These are phyloP conservation scores for Crataegus laevigata DNA, from an alignment of 306 rosid species.

Conservation along the genomic window DNA sequence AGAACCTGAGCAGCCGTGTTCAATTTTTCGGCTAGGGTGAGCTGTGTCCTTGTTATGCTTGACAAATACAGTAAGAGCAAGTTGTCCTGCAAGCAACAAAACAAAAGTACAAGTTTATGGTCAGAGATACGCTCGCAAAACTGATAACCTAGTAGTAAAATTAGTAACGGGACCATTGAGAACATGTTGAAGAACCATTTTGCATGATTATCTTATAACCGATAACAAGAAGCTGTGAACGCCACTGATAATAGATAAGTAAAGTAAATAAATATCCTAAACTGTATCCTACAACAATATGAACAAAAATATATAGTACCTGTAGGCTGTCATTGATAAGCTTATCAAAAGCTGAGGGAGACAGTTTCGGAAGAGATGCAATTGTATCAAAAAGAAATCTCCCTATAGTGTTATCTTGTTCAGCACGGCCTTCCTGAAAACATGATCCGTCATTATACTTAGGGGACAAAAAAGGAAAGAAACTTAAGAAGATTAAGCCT, in stretches of 20 bases:
- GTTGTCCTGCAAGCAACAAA: conserved; percentile 48
- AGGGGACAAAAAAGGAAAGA: background rate
- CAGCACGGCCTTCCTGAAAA: conserved; percentile 67
- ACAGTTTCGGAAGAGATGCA: conserved; percentile 67
- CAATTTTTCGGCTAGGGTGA: conserved; percentile 80
- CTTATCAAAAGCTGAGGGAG: conserved; percentile 67
- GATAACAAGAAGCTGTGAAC: background rate
- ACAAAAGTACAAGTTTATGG: background rate
- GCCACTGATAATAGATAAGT: background rate
- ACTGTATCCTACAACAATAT: background rate
- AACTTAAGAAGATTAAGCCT: background rate
- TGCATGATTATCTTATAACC: background rate
- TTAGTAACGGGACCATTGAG: background rate
- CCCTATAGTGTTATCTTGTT: conserved; percentile 70
- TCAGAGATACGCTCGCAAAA: background rate
- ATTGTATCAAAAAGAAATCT: conserved; percentile 57
- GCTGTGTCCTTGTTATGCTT: conserved; percentile 84
- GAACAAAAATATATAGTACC: conserved; percentile 30
- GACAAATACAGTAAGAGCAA: conserved; percentile 78
- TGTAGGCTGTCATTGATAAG: conserved; percentile 73
- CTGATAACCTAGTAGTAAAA: background rate
- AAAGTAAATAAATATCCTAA: background rate
- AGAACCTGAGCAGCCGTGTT: conserved; percentile 93
- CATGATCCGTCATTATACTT: background rate
- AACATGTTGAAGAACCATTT: background rate